Conservation (phyloP, 2,329 filamentous ascomycete species). For the Cordyceps farinosa region DNA sequence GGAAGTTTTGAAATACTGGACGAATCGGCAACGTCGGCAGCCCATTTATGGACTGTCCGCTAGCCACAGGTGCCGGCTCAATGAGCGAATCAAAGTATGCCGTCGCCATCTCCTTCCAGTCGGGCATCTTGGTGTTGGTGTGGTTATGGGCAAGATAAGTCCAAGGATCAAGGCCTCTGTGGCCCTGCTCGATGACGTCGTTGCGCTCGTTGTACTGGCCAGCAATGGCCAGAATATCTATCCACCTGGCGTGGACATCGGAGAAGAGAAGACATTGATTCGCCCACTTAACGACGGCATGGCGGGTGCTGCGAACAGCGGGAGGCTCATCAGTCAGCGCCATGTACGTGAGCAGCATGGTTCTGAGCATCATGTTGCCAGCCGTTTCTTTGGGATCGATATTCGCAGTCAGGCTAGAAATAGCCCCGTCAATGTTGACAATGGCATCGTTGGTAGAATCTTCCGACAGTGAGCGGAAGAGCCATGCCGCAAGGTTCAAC, state of each 20-base stretch:
- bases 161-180: conserved; percentile 75
- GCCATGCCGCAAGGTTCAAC: conserved; percentile 61
- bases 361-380: conserved; percentile 35
- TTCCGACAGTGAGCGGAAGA: conserved; percentile 78
- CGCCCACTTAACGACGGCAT: conserved; percentile 81
- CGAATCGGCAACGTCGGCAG: conserved; percentile 19
- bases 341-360: conserved; percentile 68
- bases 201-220: conserved; percentile 64
- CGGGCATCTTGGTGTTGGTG: conserved; percentile 40
- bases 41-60: conserved; percentile 35
- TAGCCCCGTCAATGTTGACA: conserved; percentile 82
- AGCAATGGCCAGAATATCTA: conserved; percentile 77
- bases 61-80: conserved; percentile 20
- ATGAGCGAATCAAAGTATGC: conserved; percentile 46
- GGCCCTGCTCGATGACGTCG: conserved; percentile 86
- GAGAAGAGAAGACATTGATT: conserved; percentile 81
- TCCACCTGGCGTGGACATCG: conserved; percentile 79
- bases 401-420: conserved; percentile 65
- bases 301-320: conserved; percentile 71
- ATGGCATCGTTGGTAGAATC: conserved; percentile 73
- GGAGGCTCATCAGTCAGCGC: conserved; percentile 44
- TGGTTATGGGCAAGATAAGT: conserved; percentile 45
- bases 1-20: conserved; percentile 44
- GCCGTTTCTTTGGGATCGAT: conserved; percentile 36
- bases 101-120: conserved; percentile 49